These are phyloP conservation scores for Globisporangium irregulare DNA, from an alignment of 352 stramenopile genomes.

Conservation along the genomic window DNA sequence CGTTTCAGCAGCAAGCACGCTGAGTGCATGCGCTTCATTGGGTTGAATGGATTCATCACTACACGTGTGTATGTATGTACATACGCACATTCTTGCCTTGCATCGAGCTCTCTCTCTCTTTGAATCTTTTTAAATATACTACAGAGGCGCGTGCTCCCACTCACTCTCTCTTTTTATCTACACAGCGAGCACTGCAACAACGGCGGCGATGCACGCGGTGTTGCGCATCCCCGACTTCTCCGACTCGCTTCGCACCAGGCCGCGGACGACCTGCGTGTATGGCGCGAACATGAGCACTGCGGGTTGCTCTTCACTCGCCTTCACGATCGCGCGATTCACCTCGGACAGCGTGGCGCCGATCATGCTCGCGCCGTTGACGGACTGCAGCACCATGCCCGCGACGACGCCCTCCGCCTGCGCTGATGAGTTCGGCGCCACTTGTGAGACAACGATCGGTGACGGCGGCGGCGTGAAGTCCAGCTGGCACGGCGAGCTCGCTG, in stretches of 20 bases:
- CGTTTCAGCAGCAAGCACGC: background rate
- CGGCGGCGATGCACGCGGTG: conserved; percentile 41
- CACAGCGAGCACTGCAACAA: conserved; percentile 33
- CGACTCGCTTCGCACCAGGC: conserved; percentile 13
- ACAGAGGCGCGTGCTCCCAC: conserved; percentile 7
- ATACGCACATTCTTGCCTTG: background rate
- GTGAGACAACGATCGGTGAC: conserved; percentile 39
- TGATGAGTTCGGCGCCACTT: conserved; percentile 19
- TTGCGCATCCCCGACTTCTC: conserved; percentile 28
- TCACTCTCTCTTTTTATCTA: conserved; percentile 10
- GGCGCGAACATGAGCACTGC: conserved; percentile 30
- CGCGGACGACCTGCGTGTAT: conserved; percentile 3
- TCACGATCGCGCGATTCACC: conserved; percentile 24
- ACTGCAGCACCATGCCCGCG: conserved; percentile 37
- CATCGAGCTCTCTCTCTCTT: background rate
- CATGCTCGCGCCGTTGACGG: conserved; percentile 32
- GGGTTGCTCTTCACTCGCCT: conserved; percentile 21
- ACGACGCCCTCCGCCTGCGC: conserved; percentile 28
- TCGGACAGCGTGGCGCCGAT: conserved; percentile 35
- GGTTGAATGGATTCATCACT: background rate
- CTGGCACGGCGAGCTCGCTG: conserved; percentile 33
- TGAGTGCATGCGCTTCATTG: background rate
- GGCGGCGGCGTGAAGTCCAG: conserved; percentile 47
- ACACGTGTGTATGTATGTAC: background rate
- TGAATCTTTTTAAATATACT: conserved; percentile 24